phyloP scores from a whole-genome alignment of 2,329 filamentous ascomycete genomes.

The Chalaropsis thielavioides region DNA sequence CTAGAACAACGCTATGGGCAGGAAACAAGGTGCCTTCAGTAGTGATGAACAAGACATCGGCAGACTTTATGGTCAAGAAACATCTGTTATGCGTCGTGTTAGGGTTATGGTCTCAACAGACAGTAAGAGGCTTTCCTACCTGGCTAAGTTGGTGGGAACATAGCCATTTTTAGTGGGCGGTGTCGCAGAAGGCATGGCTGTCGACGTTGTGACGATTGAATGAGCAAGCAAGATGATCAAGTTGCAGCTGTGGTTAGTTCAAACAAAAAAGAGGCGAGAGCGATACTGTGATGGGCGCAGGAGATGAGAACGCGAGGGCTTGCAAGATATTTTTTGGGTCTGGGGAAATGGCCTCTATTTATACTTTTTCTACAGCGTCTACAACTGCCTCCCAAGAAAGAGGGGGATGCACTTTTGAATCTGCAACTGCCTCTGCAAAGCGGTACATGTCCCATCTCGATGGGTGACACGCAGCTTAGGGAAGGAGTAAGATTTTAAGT shows the following conservation, averaged over 20 bases:
- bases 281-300: too few species aligned
- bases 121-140: neutral
- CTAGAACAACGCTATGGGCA: neutral
- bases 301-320: too few species aligned
- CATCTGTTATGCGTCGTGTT: neutral
- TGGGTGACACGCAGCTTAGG: too few species aligned
- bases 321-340: too few species aligned
- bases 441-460: too few species aligned
- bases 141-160: neutral
- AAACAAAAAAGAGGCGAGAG: too few species aligned
- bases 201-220: neutral
- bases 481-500: too few species aligned
- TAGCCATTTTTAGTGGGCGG: neutral
- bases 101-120: neutral
- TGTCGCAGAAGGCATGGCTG: neutral
- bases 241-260: too few species aligned
- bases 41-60: neutral
- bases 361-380: neutral
- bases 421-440: neutral
- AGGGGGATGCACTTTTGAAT: neutral
- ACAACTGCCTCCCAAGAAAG: neutral
- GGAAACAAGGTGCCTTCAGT: neutral
- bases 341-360: neutral
- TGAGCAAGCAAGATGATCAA: neutral
- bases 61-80: neutral